phyloP scores from a whole-genome alignment of 1,284 basidiomycete genomes.

The Naganishia sp. region DNA sequence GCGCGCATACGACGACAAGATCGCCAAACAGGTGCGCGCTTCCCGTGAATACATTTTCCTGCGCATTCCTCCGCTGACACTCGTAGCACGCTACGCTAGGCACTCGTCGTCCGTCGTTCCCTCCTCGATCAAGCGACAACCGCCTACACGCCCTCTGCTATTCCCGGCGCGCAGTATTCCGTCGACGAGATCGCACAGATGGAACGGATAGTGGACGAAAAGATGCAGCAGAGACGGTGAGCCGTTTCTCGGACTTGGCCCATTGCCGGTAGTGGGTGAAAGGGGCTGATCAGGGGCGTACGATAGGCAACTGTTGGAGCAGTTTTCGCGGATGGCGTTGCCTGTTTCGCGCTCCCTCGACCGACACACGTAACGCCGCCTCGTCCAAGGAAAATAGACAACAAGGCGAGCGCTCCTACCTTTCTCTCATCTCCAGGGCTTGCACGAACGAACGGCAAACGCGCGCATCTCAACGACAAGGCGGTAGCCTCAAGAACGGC shows the following conservation, averaged over 20 bases:
- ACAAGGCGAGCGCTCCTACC: too few species aligned
- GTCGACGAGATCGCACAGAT: constrained; percentile 6
- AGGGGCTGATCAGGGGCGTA: background rate
- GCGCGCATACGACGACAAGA: constrained; percentile 1
- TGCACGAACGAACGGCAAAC: too few species aligned
- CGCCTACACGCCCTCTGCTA: background rate
- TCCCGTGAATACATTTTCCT: background rate
- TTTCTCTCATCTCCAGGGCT: too few species aligned
- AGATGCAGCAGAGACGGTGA: constrained; percentile 2
- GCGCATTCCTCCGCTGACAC: background rate
- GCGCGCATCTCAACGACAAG: too few species aligned
- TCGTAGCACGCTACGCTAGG: background rate
- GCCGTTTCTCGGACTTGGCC: background rate
- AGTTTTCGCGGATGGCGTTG: constrained; percentile 7
- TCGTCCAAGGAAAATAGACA: too few species aligned
- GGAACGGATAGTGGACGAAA: background rate
- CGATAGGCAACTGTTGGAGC: background rate
- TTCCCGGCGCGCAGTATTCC: constrained; percentile 8
- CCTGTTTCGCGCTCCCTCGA: background rate
- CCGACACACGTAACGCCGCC: background rate
- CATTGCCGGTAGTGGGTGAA: background rate
- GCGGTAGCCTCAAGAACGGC: too few species aligned
- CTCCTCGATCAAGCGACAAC: constrained; percentile 11
- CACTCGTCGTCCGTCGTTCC: background rate
- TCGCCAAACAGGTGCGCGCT: background rate